These are phyloP conservation scores for Dactylellina sp. DNA, from an alignment of 2,329 filamentous ascomycete genomes.

Conservation along the genomic window DNA sequence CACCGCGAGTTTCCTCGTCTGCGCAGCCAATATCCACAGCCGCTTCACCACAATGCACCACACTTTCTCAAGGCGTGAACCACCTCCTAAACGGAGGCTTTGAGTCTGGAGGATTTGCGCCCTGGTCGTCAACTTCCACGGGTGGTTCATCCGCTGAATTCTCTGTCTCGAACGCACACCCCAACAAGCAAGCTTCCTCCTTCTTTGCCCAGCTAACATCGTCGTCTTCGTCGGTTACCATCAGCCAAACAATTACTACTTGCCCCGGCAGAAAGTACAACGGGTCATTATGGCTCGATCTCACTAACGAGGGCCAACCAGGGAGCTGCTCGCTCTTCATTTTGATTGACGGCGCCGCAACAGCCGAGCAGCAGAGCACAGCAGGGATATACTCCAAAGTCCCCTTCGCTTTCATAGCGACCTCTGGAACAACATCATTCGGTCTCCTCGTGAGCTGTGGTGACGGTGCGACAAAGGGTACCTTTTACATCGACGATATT, in stretches of 20 bases:
- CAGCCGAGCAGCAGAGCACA: constrained; percentile 8
- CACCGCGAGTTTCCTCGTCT: not conserved
- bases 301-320: not conserved
- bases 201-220: constrained; percentile 19
- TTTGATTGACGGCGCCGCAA: constrained; percentile 5
- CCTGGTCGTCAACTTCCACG: constrained; percentile 16
- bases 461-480: constrained; percentile 12
- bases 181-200: constrained; percentile 9
- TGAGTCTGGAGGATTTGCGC: constrained; percentile 17
- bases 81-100: constrained; percentile 34
- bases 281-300: constrained; percentile 16
- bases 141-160: constrained; percentile 3
- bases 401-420: constrained; percentile 15
- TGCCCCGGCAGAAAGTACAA: constrained; percentile 27
- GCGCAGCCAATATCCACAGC: constrained; percentile 1
- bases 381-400: constrained; percentile 21
- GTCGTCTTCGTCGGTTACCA: not conserved
- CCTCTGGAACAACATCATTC: not conserved
- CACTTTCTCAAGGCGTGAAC: constrained; percentile 12
- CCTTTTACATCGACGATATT: constrained; percentile 32
- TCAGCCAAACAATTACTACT: constrained; percentile 28
- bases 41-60: constrained; percentile 20
- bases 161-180: constrained; percentile 4
- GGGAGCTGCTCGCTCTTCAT: constrained; percentile 25
- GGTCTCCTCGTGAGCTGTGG: constrained; percentile 12